A percentile compares a stretch with the other conserved stretches of the same genome.
phyloP scores from a whole-genome alignment of 1,139 yeast genomes.

The Candida sanyaensis region DNA sequence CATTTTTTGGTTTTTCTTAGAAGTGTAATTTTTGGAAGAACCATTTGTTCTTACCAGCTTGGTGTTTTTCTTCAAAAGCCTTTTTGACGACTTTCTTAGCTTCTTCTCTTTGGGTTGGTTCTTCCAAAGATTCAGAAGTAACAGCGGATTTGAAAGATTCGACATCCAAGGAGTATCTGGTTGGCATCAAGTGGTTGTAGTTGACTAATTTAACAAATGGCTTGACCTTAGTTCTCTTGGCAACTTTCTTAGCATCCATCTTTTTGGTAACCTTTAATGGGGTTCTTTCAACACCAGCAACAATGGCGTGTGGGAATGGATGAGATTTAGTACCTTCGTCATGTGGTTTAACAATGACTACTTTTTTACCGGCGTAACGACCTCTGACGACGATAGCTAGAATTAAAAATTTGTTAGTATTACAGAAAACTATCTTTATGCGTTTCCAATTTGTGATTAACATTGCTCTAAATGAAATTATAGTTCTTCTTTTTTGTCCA shows the following conservation, averaged over 20 bases:
- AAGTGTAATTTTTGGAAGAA: constrained; percentile 98
- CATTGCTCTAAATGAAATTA: not conserved
- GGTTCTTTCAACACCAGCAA: constrained; percentile 99
- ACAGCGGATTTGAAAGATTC: constrained; percentile 92
- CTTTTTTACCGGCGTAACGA: constrained; percentile 99
- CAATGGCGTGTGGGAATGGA: constrained; percentile 99
- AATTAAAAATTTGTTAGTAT: constrained; percentile 42
- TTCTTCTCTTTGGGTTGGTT: constrained; percentile 98
- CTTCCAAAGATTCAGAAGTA: constrained; percentile 91
- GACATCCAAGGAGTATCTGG: constrained; percentile 98
- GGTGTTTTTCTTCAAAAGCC: constrained; percentile 99
- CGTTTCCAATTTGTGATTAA: not conserved
- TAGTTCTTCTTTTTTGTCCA: too few species aligned
- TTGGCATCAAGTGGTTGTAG: constrained; percentile 99
- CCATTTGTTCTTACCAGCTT: constrained; percentile 99
- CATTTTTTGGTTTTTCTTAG: constrained; percentile 44
- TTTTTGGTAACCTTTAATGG: constrained; percentile 97
- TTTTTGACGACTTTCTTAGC: constrained; percentile 99
- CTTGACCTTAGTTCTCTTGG: constrained; percentile 98
- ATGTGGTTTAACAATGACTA: constrained; percentile 97
- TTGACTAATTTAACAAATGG: constrained; percentile 98
- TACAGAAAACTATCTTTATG: not conserved
- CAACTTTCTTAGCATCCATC: constrained; percentile 94
- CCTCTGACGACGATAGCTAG: constrained; percentile 98
- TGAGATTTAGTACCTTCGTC: constrained; percentile 99